Percentiles rank a stretch among this genome's conserved stretches.
These are phyloP conservation scores for Hypoxylon crocopeplum DNA, from an alignment of 495 filamentous ascomycete species.

Conservation along the genomic window DNA sequence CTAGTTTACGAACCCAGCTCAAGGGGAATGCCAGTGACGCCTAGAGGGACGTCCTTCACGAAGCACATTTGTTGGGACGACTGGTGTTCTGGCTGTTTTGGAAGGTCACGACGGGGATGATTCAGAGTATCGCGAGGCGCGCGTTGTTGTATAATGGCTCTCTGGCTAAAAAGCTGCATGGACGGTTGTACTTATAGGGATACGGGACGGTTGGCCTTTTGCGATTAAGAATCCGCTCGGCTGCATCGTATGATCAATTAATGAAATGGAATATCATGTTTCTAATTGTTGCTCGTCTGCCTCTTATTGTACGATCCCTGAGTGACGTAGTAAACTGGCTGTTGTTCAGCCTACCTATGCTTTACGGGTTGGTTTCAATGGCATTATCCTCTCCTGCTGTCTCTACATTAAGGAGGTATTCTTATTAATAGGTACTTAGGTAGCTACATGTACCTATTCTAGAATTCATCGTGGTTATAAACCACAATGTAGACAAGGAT, in stretches of 20 bases:
- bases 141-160: slow-evolving; percentile 2
- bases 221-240: neutral
- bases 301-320: no score
- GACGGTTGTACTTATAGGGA: slow-evolving; percentile 1
- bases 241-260: neutral
- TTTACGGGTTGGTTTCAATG: no score
- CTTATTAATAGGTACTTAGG: no score
- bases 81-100: slow-evolving; percentile 37
- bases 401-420: no score
- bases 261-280: neutral
- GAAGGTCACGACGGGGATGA: slow-evolving; percentile 25
- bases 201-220: neutral
- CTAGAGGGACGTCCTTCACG: slow-evolving; percentile 38
- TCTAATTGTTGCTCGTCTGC: neutral
- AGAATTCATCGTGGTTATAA: no score
- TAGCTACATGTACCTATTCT: no score
- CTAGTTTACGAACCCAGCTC: slow-evolving; percentile 54
- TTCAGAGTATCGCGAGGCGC: slow-evolving; percentile 11
- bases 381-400: no score
- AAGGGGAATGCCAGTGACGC: slow-evolving; percentile 47
- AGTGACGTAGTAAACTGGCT: no score
- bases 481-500: no score
- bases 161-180: neutral
- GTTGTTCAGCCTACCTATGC: no score
- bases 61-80: slow-evolving; percentile 22